A percentile compares a stretch with the other conserved stretches of the same genome.
phyloP scores from a whole-genome alignment of 768 basidiomycete species.

The Suillus discolor region DNA sequence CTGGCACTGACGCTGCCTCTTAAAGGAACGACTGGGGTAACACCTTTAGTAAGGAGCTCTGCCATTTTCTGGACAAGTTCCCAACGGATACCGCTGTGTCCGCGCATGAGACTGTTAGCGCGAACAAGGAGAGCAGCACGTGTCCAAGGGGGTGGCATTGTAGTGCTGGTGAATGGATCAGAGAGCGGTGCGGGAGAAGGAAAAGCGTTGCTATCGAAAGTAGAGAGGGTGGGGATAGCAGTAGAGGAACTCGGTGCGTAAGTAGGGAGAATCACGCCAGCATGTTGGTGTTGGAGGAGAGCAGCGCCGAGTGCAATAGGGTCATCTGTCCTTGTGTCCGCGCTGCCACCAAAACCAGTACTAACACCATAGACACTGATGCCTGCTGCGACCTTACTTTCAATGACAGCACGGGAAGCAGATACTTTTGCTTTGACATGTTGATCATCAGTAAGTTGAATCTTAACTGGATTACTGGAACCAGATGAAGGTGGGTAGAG shows the following conservation, averaged over 20 bases:
- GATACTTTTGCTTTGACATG: constrained; percentile 52
- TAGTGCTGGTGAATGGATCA: constrained; percentile 65
- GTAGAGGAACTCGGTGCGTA: constrained; percentile 29
- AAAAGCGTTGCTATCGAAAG: background rate
- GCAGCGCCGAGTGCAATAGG: constrained; percentile 74
- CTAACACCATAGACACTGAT: constrained; percentile 84
- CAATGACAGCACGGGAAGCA: constrained; percentile 65
- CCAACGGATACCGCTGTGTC: constrained; percentile 85
- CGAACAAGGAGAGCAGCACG: constrained; percentile 86
- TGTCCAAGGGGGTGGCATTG: constrained; percentile 88
- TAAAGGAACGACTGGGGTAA: constrained; percentile 81
- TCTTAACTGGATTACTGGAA: constrained; percentile 14
- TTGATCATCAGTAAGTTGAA: constrained; percentile 23
- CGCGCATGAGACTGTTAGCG: constrained; percentile 87
- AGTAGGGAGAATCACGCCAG: constrained; percentile 67
- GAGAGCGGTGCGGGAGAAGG: constrained; percentile 56
- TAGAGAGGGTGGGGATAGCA: background rate
- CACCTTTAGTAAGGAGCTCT: constrained; percentile 66
- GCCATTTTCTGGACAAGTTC: constrained; percentile 81
- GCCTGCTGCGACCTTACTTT: constrained; percentile 64
- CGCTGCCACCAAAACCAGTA: constrained; percentile 86
- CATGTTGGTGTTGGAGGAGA: constrained; percentile 85
- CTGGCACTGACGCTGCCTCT: constrained; percentile 84
- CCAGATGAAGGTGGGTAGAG: constrained; percentile 50
- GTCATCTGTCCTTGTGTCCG: constrained; percentile 80